Evolutionary conservation across 306 rosid species (phyloP).

Genomic region (Lathyrus oleraceus): DNA sequence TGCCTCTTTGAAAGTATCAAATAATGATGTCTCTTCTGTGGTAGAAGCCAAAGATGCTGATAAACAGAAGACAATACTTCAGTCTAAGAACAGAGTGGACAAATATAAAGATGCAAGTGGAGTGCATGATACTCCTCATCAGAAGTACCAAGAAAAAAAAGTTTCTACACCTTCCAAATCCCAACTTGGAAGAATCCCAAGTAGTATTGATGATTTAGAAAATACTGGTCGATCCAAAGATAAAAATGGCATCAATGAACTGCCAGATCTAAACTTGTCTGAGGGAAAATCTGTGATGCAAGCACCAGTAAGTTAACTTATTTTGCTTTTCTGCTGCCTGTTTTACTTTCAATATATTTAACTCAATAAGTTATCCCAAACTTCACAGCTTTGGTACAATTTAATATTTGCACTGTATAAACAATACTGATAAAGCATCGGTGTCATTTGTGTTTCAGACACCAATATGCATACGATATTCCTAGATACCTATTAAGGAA

Average conservation of each 20-base stretch:
- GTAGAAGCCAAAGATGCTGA: slow-evolving; percentile 60
- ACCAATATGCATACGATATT: background rate
- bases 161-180: slow-evolving; percentile 53
- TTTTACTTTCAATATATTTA: slow-evolving; percentile 2
- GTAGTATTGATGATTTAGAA: slow-evolving; percentile 51
- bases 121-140: slow-evolving; percentile 49
- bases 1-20: slow-evolving; percentile 52
- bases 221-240: slow-evolving; percentile 50
- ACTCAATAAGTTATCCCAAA: slow-evolving; percentile 4
- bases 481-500: background rate
- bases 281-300: slow-evolving; percentile 56
- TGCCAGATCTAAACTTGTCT: slow-evolving; percentile 62
- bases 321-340: slow-evolving; percentile 16
- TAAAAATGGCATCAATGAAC: slow-evolving; percentile 58
- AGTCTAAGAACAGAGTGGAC: slow-evolving; percentile 55
- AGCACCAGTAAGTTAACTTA: slow-evolving; percentile 56
- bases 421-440: background rate
- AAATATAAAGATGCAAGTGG: slow-evolving; percentile 66
- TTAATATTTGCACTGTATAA: slow-evolving; percentile 12
- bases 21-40: slow-evolving; percentile 49
- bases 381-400: background rate
- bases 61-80: slow-evolving; percentile 51
- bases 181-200: slow-evolving; percentile 56
- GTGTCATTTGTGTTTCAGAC: background rate
- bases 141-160: slow-evolving; percentile 62